Conservation (phyloP, 169 alveolate species). For the Babesia caballi region DNA sequence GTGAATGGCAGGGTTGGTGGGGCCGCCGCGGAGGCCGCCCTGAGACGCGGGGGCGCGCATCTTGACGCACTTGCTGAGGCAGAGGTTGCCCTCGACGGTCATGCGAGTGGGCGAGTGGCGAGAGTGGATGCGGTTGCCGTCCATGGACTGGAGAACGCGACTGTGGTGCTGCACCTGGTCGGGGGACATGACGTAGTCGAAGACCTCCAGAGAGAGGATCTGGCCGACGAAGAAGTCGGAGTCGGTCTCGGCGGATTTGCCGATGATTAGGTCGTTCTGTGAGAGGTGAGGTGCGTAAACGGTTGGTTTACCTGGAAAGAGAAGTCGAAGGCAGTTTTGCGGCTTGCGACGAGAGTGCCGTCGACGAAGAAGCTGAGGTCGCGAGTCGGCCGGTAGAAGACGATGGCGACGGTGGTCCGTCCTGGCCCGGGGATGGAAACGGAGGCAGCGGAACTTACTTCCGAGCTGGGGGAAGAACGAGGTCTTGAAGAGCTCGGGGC, state of each 20-base stretch:
- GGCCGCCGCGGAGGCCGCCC: not conserved
- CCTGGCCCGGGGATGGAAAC: conserved; percentile 27
- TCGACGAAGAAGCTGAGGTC: conserved; percentile 64
- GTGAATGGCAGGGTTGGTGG: conserved; percentile 60
- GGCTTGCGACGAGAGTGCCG: conserved; percentile 57
- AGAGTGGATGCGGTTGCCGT: conserved; percentile 29
- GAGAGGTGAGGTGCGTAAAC: not conserved
- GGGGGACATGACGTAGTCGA: conserved; percentile 73
- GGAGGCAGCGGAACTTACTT: conserved; percentile 46
- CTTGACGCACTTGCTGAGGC: conserved; percentile 58
- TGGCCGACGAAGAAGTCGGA: conserved; percentile 75
- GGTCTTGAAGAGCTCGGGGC: conserved; percentile 72
- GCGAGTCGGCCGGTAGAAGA: conserved; percentile 55
- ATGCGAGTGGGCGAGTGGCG: conserved; percentile 38
- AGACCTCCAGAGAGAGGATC: conserved; percentile 61
- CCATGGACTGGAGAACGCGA: conserved; percentile 15
- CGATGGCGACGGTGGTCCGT: conserved; percentile 48
- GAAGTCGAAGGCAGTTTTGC: conserved; percentile 62
- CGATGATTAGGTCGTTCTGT: conserved; percentile 64
- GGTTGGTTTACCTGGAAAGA: conserved; percentile 51
- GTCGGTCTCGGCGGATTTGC: conserved; percentile 67
- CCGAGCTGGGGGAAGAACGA: conserved; percentile 71
- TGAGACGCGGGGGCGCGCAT: conserved; percentile 18
- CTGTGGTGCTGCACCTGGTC: conserved; percentile 68
- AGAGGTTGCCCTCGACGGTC: conserved; percentile 66